These are phyloP conservation scores for Rhizopogon sp. DNA, from an alignment of 768 basidiomycete genomes.

Conservation along the genomic window DNA sequence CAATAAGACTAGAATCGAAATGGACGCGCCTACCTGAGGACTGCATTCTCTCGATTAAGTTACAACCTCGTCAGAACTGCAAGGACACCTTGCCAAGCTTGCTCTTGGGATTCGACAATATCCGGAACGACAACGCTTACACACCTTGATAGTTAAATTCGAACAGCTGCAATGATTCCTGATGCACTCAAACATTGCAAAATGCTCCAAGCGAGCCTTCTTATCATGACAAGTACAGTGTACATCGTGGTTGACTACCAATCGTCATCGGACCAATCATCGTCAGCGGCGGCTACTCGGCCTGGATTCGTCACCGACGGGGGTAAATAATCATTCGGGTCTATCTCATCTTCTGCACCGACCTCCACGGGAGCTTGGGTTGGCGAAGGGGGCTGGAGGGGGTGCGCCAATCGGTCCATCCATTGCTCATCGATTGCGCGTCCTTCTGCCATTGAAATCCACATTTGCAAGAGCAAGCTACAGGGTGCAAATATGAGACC, in stretches of 20 bases:
- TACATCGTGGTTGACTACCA: slow-evolving; percentile 11
- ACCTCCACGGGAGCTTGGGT: slow-evolving; percentile 1
- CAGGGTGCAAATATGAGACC: not conserved
- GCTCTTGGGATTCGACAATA: too few relatives aligned
- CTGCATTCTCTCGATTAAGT: too few relatives aligned
- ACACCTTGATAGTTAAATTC: too few relatives aligned
- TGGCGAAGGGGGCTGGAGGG: slow-evolving; percentile 11
- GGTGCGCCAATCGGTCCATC: slow-evolving; percentile 10
- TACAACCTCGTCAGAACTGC: too few relatives aligned
- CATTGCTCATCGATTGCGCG: slow-evolving; percentile 43
- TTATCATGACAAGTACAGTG: not conserved
- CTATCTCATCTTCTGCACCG: not conserved
- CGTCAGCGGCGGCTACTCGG: slow-evolving; percentile 9
- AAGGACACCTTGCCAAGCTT: too few relatives aligned
- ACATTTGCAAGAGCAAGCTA: slow-evolving; percentile 40
- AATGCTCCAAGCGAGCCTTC: too few relatives aligned
- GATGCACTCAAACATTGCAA: too few relatives aligned
- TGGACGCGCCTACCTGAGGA: too few relatives aligned
- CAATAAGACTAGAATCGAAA: too few relatives aligned
- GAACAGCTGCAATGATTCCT: too few relatives aligned
- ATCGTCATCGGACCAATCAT: slow-evolving; percentile 25
- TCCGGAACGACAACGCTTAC: too few relatives aligned
- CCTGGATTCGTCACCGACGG: slow-evolving; percentile 4
- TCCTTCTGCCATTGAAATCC: slow-evolving; percentile 43
- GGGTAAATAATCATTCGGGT: slow-evolving; percentile 13